Percentiles rank a stretch among this genome's conserved stretches.
Conservation (phyloP, 768 basidiomycete genomes). For the Cystoderma amianthinum region DNA sequence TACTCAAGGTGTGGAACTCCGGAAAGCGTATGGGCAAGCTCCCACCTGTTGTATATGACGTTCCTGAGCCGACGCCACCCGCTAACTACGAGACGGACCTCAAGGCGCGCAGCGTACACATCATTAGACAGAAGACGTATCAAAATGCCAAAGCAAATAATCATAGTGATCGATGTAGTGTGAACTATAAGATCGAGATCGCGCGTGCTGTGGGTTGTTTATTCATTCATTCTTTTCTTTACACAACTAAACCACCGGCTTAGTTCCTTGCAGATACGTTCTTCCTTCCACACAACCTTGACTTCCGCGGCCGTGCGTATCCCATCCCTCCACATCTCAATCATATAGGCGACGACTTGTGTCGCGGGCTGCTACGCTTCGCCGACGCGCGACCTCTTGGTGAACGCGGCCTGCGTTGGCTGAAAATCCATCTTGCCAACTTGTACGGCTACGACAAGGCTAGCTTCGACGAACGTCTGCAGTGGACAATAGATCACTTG, state of each 20-base stretch:
- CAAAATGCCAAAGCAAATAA: conserved; percentile 64
- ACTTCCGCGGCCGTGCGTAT: conserved; percentile 96
- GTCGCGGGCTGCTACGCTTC: conserved; percentile 81
- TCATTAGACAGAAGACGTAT: conserved; percentile 48
- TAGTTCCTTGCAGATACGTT: conserved; percentile 85
- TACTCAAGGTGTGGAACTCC: conserved; percentile 80
- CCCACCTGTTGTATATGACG: conserved; percentile 64
- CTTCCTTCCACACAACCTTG: conserved; percentile 93
- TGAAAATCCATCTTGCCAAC: conserved; percentile 93
- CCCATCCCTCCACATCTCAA: conserved; percentile 94
- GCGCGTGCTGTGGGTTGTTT: conserved; percentile 70
- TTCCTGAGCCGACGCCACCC: conserved; percentile 55
- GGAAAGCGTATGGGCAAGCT: conserved; percentile 80
- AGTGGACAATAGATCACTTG: conserved; percentile 66
- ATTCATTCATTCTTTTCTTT: no score
- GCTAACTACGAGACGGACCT: conserved; percentile 38
- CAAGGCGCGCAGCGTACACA: conserved; percentile 45
- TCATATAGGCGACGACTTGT: conserved; percentile 93
- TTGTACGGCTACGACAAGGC: conserved; percentile 93
- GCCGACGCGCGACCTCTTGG: conserved; percentile 76
- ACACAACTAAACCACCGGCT: no score
- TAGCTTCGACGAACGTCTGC: conserved; percentile 86
- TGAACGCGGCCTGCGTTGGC: conserved; percentile 81
- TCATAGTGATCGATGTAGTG: conserved; percentile 86
- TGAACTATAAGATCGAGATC: conserved; percentile 97